phyloP scores from a whole-genome alignment of 2,329 filamentous ascomycete species.

The Sporothrix euskadiensis region DNA sequence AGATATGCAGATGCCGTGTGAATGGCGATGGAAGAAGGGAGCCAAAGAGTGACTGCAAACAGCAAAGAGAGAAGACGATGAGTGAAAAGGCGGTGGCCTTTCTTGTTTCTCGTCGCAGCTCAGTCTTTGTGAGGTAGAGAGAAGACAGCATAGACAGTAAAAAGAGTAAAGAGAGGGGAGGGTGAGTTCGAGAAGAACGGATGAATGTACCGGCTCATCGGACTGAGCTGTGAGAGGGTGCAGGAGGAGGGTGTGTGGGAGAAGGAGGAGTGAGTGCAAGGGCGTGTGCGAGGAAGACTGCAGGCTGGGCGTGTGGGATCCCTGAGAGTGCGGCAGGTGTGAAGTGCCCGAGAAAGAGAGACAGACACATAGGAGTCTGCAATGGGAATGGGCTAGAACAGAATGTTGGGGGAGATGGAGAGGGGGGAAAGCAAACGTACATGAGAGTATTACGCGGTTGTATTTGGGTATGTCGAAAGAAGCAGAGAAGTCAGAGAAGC shows the following conservation, averaged over 20 bases:
- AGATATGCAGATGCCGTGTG: slow-evolving; percentile 12
- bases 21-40: not conserved
- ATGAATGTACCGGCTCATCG: slow-evolving; percentile 40
- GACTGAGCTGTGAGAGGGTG: slow-evolving; percentile 31
- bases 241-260: slow-evolving; percentile 34
- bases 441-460: slow-evolving; percentile 17
- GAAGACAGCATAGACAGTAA: slow-evolving; percentile 1
- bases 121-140: not conserved
- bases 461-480: slow-evolving; percentile 3
- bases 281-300: slow-evolving; percentile 28
- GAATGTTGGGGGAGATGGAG: not conserved
- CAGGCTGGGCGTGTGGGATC: slow-evolving; percentile 33
- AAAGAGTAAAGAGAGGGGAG: slow-evolving; percentile 20
- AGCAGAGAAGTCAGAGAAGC: not conserved
- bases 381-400: slow-evolving; percentile 19
- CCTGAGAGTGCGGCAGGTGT: not conserved
- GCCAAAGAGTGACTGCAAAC: slow-evolving; percentile 17
- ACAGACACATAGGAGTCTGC: not conserved
- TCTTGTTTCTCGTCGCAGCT: slow-evolving; percentile 14
- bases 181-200: slow-evolving; percentile 34
- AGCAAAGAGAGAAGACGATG: not conserved
- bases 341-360: not conserved
- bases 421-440: not conserved
- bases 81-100: slow-evolving; percentile 24
- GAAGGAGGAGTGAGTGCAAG: slow-evolving; percentile 19